phyloP scores from a whole-genome alignment of 2,329 filamentous ascomycete species.

The Penicillium sp. region DNA sequence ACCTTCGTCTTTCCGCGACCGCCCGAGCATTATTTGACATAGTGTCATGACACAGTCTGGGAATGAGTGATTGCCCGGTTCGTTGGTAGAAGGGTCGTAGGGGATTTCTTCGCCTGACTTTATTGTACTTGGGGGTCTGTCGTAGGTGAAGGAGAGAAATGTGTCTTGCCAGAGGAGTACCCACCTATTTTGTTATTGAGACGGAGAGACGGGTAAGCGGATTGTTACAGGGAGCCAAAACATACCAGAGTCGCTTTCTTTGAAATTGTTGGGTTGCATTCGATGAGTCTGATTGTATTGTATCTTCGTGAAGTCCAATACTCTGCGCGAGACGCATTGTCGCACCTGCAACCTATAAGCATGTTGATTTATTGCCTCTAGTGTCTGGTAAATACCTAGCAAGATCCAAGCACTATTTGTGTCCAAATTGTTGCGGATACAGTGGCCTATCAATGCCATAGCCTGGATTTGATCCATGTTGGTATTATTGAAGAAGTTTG shows the following conservation, averaged over 20 bases:
- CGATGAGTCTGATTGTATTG: conserved; percentile 5
- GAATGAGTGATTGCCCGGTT: background rate
- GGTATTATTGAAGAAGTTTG: conserved; percentile 25
- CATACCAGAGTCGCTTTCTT: background rate
- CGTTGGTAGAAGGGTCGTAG: background rate
- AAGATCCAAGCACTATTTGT: conserved; percentile 28
- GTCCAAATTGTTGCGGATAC: conserved; percentile 22
- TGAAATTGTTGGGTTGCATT: background rate
- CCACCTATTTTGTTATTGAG: conserved; percentile 11
- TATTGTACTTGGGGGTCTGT: conserved; percentile 19
- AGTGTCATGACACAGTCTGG: background rate
- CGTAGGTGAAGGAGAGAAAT: conserved; percentile 25
- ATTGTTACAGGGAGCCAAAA: background rate
- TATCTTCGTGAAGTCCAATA: conserved; percentile 22
- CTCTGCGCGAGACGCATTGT: conserved; percentile 25
- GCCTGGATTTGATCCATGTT: conserved; percentile 25
- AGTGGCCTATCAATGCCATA: conserved; percentile 24
- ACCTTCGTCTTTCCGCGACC: background rate
- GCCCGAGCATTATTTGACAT: background rate
- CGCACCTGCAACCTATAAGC: background rate
- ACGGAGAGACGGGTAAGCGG: too few species aligned
- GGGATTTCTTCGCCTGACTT: conserved; percentile 11
- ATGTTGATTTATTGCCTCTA: background rate
- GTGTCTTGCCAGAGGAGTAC: conserved; percentile 23
- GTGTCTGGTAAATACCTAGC: conserved; percentile 15